Evolutionary conservation across 129 eudicot species (phyloP), one percentile per base, ranked within the genome.

Genomic region (Flaveria trinervia): DNA sequence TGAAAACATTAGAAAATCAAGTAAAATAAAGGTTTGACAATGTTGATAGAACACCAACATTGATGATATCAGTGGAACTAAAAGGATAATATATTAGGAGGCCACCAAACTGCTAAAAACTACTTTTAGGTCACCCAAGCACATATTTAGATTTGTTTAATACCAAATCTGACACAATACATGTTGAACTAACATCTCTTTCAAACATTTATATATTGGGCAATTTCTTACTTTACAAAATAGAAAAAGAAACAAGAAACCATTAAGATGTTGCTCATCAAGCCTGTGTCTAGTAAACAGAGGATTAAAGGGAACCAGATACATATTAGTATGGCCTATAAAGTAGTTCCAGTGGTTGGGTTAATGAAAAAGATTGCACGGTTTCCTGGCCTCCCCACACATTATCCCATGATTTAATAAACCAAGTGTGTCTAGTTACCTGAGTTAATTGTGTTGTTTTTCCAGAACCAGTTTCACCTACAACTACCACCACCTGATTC

Each of bases 401-500:
- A 18, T 55, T 55, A 55, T 55, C 26, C 61, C 41, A 62, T 14
- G 22, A 26, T 13, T 25, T 61, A 61, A 61, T 25, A 10, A 16
- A 14, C 17, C 17, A 65, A 65, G 39, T 67, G 70, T n/a, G 33
- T 17, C 48, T 71, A 73, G 65, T 54, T 77, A 89, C 90, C 91
- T 89, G 91, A 51, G 97, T 86, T 73, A 89, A 52, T 49, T 92
- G 96, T 64, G 97, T 92, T 2, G 97, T 92, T 77, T 92, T 92
- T 17, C 97, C 97, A 0, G 89, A 92, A 73, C 97, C 97, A 65
- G 97, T 88, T 79, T 92, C 96, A 65, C 97, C 97, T 71, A 89
- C 89, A 15, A 92, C 91, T 23, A 89, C 88, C 39, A 89, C 65
- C 36, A 89, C 92, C 80, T 89, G 96, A 83, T 92, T 87, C 74